These are phyloP conservation scores for Ascochyta fabae DNA, from an alignment of 2,329 filamentous ascomycete genomes.

Conservation along the genomic window DNA sequence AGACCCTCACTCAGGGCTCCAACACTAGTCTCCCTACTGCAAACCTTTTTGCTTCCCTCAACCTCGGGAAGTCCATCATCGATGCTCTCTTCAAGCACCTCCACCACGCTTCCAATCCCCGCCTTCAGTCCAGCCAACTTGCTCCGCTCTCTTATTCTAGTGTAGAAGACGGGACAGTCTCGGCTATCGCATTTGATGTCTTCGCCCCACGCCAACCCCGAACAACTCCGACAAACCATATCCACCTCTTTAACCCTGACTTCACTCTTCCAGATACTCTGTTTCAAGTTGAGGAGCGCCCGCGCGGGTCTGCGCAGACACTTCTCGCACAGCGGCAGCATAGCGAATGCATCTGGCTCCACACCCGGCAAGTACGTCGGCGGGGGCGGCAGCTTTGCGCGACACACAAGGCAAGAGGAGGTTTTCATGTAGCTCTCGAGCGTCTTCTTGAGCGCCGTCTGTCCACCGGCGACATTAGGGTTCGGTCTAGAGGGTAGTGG, in stretches of 20 bases:
- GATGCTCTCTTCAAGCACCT: conserved; percentile 31
- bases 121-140: conserved; percentile 32
- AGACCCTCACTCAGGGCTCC: neutral
- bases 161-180: conserved; percentile 93
- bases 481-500: conserved; percentile 23
- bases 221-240: conserved; percentile 79
- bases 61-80: neutral
- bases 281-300: conserved; percentile 70
- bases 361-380: conserved; percentile 17
- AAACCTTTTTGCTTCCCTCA: neutral
- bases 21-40: neutral
- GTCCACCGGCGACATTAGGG: conserved; percentile 32
- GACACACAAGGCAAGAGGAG: conserved; percentile 79
- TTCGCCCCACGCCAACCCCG: conserved; percentile 74
- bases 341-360: conserved; percentile 25
- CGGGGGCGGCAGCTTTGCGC: conserved; percentile 59
- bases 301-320: conserved; percentile 64
- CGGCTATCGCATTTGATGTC: conserved; percentile 86
- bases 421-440: conserved; percentile 93
- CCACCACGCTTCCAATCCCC: conserved; percentile 35
- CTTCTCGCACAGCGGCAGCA: conserved; percentile 61
- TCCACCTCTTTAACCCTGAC: conserved; percentile 68
- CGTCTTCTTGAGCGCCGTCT: conserved; percentile 65
- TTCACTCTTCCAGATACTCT: conserved; percentile 68
- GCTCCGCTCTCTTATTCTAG: conserved; percentile 66